Percentiles rank a stretch among this genome's conserved stretches.
These are phyloP conservation scores for Neurospora sp. DNA, from an alignment of 495 filamentous ascomycete genomes.

Conservation along the genomic window DNA sequence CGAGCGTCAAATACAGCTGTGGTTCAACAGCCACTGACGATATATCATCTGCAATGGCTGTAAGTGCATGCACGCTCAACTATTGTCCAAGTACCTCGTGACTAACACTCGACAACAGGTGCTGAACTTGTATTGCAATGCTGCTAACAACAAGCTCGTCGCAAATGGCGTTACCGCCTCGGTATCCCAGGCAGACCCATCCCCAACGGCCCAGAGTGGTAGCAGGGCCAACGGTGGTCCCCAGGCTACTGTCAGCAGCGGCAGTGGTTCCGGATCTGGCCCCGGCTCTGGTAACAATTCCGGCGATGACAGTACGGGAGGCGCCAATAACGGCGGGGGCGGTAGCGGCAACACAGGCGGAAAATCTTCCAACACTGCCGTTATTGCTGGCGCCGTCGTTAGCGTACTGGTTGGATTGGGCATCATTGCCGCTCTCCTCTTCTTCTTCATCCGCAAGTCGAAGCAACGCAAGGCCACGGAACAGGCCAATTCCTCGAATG, in stretches of 20 bases:
- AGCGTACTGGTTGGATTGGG: constrained; percentile 26
- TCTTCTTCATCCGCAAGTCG: constrained; percentile 20
- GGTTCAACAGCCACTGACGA: constrained; percentile 34
- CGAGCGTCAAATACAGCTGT: constrained; percentile 31
- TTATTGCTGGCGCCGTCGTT: constrained; percentile 29
- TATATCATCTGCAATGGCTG: constrained; percentile 31
- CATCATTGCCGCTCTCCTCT: constrained; percentile 22
- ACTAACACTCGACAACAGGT: constrained; percentile 11
- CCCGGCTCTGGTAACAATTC: constrained; percentile 1
- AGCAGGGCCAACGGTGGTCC: constrained; percentile 10
- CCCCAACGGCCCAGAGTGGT: background rate
- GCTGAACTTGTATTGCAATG: constrained; percentile 38
- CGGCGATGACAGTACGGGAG: constrained; percentile 1
- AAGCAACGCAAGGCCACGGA: constrained; percentile 3
- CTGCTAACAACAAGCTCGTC: constrained; percentile 28
- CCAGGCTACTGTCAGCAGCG: constrained; percentile 9
- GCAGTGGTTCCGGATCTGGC: constrained; percentile 2
- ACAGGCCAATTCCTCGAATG: background rate
- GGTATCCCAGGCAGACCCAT: constrained; percentile 10
- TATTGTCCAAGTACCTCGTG: background rate
- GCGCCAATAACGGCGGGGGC: constrained; percentile 1
- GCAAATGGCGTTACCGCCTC: constrained; percentile 30
- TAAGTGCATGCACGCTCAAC: background rate
- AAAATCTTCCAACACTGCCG: background rate
- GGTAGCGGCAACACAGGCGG: background rate